Percentiles rank a stretch among this genome's conserved stretches.
Conservation (phyloP, 2,329 filamentous ascomycete species). For the Simplicillium sp. region DNA sequence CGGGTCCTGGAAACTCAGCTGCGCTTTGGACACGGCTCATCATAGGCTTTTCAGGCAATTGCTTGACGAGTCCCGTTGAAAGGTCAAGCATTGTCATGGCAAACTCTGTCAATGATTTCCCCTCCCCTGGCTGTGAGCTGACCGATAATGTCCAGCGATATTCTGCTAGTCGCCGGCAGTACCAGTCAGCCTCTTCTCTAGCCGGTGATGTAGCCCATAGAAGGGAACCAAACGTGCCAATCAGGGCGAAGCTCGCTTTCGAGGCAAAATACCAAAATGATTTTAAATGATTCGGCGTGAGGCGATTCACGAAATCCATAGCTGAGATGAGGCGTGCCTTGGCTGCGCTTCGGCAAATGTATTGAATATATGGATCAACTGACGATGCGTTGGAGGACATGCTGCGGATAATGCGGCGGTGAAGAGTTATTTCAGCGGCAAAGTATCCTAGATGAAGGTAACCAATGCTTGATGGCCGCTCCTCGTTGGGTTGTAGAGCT, state of each 20-base stretch:
- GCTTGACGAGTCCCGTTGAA: constrained; percentile 57
- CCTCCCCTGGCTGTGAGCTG: constrained; percentile 61
- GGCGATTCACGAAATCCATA: constrained; percentile 94
- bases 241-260: constrained; percentile 86
- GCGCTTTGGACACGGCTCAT: constrained; percentile 47
- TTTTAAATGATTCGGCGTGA: constrained; percentile 77
- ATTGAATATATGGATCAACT: constrained; percentile 72
- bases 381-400: constrained; percentile 36
- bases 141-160: constrained; percentile 93
- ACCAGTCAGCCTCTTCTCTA: constrained; percentile 86
- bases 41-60: constrained; percentile 61
- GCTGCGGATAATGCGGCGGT: constrained; percentile 82
- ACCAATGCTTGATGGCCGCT: constrained; percentile 51
- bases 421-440: constrained; percentile 86
- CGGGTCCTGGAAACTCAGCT: constrained; percentile 32
- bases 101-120: constrained; percentile 51
- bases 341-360: constrained; percentile 87
- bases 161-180: constrained; percentile 73
- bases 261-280: constrained; percentile 89
- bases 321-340: constrained; percentile 91
- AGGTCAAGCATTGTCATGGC: constrained; percentile 73
- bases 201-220: constrained; percentile 84
- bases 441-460: constrained; percentile 90
- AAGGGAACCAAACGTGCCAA: constrained; percentile 85
- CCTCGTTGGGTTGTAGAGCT: constrained; percentile 21